Evolutionary conservation across 2,329 filamentous ascomycete species (phyloP).

Genomic region (Orbilia ellipsospora): DNA sequence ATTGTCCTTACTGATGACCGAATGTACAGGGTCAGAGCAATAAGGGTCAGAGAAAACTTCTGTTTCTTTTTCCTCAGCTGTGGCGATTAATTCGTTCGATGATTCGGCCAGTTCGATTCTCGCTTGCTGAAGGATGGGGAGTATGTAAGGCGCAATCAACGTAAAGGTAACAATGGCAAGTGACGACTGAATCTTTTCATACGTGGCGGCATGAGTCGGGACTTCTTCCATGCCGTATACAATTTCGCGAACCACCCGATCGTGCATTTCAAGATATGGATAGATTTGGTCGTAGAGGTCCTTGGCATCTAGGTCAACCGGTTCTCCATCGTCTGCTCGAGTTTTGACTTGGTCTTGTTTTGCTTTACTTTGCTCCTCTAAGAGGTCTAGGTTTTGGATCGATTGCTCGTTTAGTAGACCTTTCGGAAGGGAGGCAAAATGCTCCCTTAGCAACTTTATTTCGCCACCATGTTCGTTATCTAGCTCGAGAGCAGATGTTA

Average conservation of each 20-base stretch:
- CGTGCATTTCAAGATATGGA: slow-evolving; percentile 90
- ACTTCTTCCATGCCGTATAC: slow-evolving; percentile 83
- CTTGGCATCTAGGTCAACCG: slow-evolving; percentile 78
- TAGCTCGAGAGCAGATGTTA: slow-evolving; percentile 87
- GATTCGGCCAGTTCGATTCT: slow-evolving; percentile 48
- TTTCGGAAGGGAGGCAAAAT: slow-evolving; percentile 82
- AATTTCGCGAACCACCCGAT: slow-evolving; percentile 84
- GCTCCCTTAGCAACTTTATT: slow-evolving; percentile 85
- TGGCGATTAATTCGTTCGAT: slow-evolving; percentile 46
- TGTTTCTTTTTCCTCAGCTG: slow-evolving; percentile 29
- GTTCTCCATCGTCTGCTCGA: slow-evolving; percentile 74
- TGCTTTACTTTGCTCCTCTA: slow-evolving; percentile 79
- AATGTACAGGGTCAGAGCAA: slow-evolving; percentile 86
- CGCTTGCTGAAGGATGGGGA: slow-evolving; percentile 67
- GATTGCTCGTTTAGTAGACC: slow-evolving; percentile 79
- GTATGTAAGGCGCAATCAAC: slow-evolving; percentile 86
- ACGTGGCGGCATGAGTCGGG: slow-evolving; percentile 67
- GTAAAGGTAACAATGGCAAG: slow-evolving; percentile 90
- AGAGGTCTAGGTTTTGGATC: slow-evolving; percentile 73
- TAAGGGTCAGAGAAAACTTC: slow-evolving; percentile 72
- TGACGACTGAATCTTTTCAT: slow-evolving; percentile 84
- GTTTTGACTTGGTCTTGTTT: slow-evolving; percentile 65
- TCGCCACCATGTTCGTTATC: slow-evolving; percentile 78
- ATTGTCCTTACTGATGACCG: slow-evolving; percentile 95
- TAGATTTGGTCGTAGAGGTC: slow-evolving; percentile 86